A percentile compares a stretch with the other conserved stretches of the same genome.
Conservation (phyloP, 2,329 filamentous ascomycete species). For the Fusarium sp. region DNA sequence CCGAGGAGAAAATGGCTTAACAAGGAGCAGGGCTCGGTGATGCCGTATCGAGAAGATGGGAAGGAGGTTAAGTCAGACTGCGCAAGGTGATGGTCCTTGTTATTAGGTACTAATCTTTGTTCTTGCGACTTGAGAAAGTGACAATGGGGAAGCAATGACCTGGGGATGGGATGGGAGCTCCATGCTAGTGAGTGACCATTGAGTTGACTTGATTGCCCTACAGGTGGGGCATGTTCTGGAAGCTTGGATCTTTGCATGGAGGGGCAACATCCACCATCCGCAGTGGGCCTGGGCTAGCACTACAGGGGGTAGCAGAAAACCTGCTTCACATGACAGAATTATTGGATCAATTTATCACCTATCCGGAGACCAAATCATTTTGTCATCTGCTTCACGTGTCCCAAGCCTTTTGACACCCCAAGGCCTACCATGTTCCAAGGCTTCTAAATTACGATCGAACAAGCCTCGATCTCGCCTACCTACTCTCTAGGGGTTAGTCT, state of each 20-base stretch:
- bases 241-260: background rate
- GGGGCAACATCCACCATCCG: conserved; percentile 1
- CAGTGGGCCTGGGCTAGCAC: background rate
- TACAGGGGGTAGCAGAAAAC: background rate
- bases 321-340: background rate
- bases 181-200: background rate
- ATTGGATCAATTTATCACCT: rapidly evolving
- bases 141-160: conserved; percentile 1
- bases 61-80: background rate
- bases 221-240: conserved; percentile 7
- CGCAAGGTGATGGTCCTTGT: background rate
- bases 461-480: background rate
- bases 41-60: background rate
- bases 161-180: background rate
- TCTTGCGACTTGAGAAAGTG: background rate
- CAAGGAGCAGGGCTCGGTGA: background rate
- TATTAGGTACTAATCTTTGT: conserved; percentile 8
- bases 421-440: background rate
- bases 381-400: background rate
- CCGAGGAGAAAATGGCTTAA: background rate
- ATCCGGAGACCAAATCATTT: background rate
- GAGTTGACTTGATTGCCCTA: background rate
- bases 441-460: background rate
- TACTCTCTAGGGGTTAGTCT: background rate
- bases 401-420: background rate